Evolutionary conservation across 2,329 filamentous ascomycete species (phyloP), one percentile per base, ranked within the genome.

Genomic region (Trichoderma cornu-damae): DNA sequence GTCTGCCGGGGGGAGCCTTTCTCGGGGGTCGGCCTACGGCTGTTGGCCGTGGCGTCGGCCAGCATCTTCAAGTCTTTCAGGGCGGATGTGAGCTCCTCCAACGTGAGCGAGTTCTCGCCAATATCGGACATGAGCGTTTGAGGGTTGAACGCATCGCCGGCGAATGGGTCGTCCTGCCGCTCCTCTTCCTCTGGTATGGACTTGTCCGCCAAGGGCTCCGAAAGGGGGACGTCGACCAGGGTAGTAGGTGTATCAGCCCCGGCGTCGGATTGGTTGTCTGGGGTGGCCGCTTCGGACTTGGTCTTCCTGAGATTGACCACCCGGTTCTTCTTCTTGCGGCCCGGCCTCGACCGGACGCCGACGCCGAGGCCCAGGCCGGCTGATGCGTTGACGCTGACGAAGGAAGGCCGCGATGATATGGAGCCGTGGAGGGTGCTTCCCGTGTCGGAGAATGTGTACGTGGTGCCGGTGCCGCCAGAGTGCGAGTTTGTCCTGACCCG

Each of bases 241-340:
- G 83, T 86, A 22, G 75, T 75, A 20, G 52, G 52, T 0, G 74
- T 73, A 26, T 82, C 83, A 5, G 82, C 83, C 18, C 74, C 70
- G 22, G 72, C 70, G 20, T 77, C 77, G 14, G 72, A 75, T 9
- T 70, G 73, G 22, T 78, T 79, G 20, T 77, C 76, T 9, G 76
- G 76, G 11, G 82, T 81, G 35, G 78, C 82, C 26, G 76, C 70
- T 59, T 79, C 78, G 3, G 77, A 75, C 65, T 80, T 82, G 61
- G 81, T 77, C 60, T 80, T 84, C n/a, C 90, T 81, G 12, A 95
- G 77, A 66, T 95, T 90, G 60, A 95, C 88, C 12, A 95, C 86
- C 18, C 90, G 80, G 59, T 84, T 90, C 80, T 93, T 95, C 77
- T 89, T 89, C 75, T 89, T 93, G 54, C 88, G 83, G 32, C 83